These are phyloP conservation scores for Plicaturopsis crispa DNA, from an alignment of 768 basidiomycete species.

Conservation along the genomic window DNA sequence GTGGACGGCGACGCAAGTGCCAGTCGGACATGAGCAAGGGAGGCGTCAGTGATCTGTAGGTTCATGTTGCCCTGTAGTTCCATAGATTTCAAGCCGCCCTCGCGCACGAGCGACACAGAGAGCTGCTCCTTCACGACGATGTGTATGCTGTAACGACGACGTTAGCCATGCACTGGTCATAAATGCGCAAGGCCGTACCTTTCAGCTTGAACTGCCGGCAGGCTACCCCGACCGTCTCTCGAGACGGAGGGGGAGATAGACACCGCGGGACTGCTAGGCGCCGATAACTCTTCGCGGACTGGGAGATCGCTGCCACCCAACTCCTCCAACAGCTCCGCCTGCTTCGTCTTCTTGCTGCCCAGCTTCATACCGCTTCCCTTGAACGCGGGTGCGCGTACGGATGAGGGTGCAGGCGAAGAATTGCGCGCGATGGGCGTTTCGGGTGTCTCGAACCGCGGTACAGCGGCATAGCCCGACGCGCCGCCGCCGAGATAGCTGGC, in stretches of 20 bases:
- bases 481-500: conserved; percentile 63
- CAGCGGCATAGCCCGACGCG: conserved; percentile 59
- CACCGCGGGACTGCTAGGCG: conserved; percentile 41
- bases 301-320: conserved; percentile 71
- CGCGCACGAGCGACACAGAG: conserved; percentile 74
- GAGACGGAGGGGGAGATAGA: conserved; percentile 41
- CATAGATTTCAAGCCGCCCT: conserved; percentile 86
- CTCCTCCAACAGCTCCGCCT: conserved; percentile 82
- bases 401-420: conserved; percentile 35
- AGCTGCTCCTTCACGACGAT: conserved; percentile 79
- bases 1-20: conserved; percentile 47
- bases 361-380: conserved; percentile 96
- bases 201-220: conserved; percentile 70
- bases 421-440: conserved; percentile 38
- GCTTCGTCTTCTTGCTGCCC: conserved; percentile 85
- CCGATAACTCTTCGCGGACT: conserved; percentile 43
- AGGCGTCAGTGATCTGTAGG: conserved; percentile 73
- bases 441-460: conserved; percentile 66
- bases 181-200: conserved; percentile 38
- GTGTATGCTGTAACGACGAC: conserved; percentile 56
- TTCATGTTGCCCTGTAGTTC: conserved; percentile 96
- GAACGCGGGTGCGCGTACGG: conserved; percentile 71
- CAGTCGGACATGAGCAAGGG: conserved; percentile 65
- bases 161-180: neutral
- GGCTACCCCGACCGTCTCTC: conserved; percentile 48